These are phyloP conservation scores for Aspergillus tamarii DNA, from an alignment of 2,329 filamentous ascomycete genomes.

Conservation along the genomic window DNA sequence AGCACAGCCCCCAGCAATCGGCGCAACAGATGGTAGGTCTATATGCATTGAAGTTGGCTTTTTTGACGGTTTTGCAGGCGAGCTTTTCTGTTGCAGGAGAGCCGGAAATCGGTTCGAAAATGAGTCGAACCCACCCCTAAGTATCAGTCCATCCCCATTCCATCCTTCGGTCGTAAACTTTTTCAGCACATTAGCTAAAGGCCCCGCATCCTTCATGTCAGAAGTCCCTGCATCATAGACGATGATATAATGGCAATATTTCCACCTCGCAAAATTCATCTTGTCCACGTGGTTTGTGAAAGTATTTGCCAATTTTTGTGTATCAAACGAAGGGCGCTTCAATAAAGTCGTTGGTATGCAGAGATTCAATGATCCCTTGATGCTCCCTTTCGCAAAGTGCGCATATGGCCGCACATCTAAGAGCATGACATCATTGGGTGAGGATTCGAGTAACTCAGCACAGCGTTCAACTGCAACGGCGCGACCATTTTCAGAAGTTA, in stretches of 20 bases:
- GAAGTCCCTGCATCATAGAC: constrained; percentile 82
- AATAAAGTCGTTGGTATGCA: constrained; percentile 94
- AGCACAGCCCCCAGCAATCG: constrained; percentile 86
- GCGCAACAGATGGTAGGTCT: constrained; percentile 61
- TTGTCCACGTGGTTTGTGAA: constrained; percentile 75
- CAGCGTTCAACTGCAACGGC: constrained; percentile 59
- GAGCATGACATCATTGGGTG: constrained; percentile 63
- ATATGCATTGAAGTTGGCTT: constrained; percentile 57
- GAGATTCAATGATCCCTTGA: constrained; percentile 81
- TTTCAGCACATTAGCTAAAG: constrained; percentile 84
- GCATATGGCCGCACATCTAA: constrained; percentile 86
- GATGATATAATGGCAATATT: constrained; percentile 72
- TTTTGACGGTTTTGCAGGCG: constrained; percentile 38
- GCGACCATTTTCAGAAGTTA: constrained; percentile 41
- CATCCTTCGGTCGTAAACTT: constrained; percentile 90
- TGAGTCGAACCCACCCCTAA: constrained; percentile 78
- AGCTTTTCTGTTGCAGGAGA: constrained; percentile 32
- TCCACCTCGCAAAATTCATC: constrained; percentile 76
- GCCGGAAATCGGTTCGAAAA: constrained; percentile 71
- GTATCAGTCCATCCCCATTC: constrained; percentile 70
- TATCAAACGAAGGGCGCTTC: constrained; percentile 87
- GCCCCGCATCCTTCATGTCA: constrained; percentile 77
- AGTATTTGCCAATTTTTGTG: constrained; percentile 83
- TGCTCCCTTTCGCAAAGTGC: constrained; percentile 74
- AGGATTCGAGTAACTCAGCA: constrained; percentile 59